phyloP scores from a whole-genome alignment of 768 basidiomycete species.

The Boletus reticulatus region DNA sequence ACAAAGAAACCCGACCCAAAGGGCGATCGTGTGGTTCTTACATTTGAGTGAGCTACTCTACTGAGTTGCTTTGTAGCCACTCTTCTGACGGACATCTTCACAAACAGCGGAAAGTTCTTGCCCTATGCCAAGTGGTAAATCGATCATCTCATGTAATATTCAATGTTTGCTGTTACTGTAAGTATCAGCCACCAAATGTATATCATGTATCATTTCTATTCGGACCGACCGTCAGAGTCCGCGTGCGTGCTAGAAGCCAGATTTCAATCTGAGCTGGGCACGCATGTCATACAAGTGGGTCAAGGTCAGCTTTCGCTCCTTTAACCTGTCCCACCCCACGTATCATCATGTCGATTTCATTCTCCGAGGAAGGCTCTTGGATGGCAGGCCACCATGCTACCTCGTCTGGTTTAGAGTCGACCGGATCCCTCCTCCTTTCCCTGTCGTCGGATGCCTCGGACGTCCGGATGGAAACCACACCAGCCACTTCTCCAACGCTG shows the following conservation, averaged over 20 bases:
- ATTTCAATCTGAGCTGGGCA: constrained; percentile 16
- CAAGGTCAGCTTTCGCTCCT: constrained; percentile 1
- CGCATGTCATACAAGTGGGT: not conserved
- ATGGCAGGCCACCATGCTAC: not conserved
- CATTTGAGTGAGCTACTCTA: constrained; percentile 64
- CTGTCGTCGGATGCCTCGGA: constrained; percentile 14
- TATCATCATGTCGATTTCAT: constrained; percentile 10
- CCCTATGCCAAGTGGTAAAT: constrained; percentile 68
- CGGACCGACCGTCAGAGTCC: too few species aligned
- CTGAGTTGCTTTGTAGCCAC: not conserved
- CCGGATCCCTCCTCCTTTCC: constrained; percentile 8
- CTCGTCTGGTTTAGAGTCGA: constrained; percentile 14
- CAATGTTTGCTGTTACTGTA: not conserved
- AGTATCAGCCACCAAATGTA: not conserved
- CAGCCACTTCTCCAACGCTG: constrained; percentile 16
- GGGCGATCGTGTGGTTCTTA: constrained; percentile 76
- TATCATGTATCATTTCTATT: not conserved
- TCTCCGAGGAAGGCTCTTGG: constrained; percentile 9
- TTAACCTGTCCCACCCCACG: not conserved
- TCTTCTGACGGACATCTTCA: constrained; percentile 2
- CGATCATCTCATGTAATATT: not conserved
- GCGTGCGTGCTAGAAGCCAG: not conserved
- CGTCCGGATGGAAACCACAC: constrained; percentile 18
- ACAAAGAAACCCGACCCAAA: constrained; percentile 71
- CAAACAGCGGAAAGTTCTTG: constrained; percentile 69